Conservation (phyloP, 176 grass and related monocot species). For the Lolium rigidum region DNA sequence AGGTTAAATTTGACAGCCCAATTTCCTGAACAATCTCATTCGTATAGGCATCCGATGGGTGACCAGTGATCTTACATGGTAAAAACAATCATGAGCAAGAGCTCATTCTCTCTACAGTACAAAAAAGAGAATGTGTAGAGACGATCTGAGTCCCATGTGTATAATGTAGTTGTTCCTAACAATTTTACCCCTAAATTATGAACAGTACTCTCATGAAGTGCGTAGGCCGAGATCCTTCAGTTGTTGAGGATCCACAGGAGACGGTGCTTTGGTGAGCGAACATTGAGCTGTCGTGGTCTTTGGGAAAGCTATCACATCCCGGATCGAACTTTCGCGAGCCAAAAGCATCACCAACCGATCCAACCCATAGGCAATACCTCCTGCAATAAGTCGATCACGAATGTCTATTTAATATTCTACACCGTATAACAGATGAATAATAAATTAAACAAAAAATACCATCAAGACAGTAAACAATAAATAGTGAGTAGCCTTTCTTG, state of each 20-base stretch:
- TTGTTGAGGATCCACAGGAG: slow-evolving; percentile 75
- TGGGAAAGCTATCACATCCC: slow-evolving; percentile 94
- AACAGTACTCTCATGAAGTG: slow-evolving; percentile 1
- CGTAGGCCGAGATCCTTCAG: slow-evolving; percentile 73
- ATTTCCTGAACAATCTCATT: neutral
- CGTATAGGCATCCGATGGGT: neutral
- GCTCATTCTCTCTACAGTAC: neutral
- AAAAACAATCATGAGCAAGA: neutral
- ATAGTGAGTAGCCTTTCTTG: neutral
- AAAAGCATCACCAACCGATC: slow-evolving; percentile 96
- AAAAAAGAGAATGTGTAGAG: neutral
- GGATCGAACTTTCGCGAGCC: slow-evolving; percentile 81
- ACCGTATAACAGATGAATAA: neutral
- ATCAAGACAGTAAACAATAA: neutral
- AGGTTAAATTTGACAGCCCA: neutral
- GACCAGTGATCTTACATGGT: neutral
- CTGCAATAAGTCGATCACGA: slow-evolving; percentile 38
- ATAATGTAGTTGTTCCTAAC: neutral
- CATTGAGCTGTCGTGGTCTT: slow-evolving; percentile 95
- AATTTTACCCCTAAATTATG: neutral
- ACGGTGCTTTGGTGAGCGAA: slow-evolving; percentile 88
- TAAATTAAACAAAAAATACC: neutral
- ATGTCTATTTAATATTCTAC: neutral
- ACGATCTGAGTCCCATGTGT: neutral
- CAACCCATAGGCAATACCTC: slow-evolving; percentile 95